These are phyloP conservation scores for Plasmopara halstedii DNA, from an alignment of 352 stramenopile species.

Conservation along the genomic window DNA sequence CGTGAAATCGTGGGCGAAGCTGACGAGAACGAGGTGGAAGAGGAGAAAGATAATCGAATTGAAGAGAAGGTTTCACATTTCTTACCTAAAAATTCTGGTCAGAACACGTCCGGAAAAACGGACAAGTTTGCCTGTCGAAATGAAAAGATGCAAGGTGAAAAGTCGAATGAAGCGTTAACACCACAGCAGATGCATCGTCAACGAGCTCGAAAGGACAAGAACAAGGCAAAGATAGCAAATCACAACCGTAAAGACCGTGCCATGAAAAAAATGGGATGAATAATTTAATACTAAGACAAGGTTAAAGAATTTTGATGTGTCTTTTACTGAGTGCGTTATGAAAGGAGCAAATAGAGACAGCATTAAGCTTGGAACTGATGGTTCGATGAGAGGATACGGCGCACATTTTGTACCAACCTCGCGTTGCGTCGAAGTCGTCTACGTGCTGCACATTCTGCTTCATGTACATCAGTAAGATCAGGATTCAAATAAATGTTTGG, in stretches of 20 bases:
- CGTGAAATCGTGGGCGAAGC: constrained; percentile 13
- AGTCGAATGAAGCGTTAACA: constrained; percentile 11
- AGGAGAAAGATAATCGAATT: constrained; percentile 11
- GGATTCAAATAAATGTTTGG: constrained; percentile 54
- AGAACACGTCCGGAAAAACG: too few species aligned
- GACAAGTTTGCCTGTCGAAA: too few species aligned
- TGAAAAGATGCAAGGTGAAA: constrained; percentile 20
- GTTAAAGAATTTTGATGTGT: too few species aligned
- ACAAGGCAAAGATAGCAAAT: constrained; percentile 77
- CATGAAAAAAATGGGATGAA: constrained; percentile 64
- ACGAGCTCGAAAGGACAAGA: constrained; percentile 50
- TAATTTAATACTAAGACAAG: too few species aligned
- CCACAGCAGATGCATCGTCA: constrained; percentile 35
- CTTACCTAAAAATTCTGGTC: too few species aligned
- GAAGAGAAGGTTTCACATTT: constrained; percentile 9
- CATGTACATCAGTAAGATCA: constrained; percentile 30
- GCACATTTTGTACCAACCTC: constrained; percentile 35
- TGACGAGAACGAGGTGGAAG: constrained; percentile 13
- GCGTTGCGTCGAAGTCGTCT: constrained; percentile 34
- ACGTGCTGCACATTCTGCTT: constrained; percentile 30
- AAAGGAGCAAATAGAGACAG: too few species aligned
- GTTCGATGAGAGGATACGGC: constrained; percentile 20
- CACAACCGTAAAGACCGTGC: constrained; percentile 79
- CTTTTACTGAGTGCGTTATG: too few species aligned
- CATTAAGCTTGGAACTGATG: too few species aligned